A percentile compares a stretch with the other conserved stretches of the same genome.
Evolutionary conservation across 768 basidiomycete species (phyloP).

Genomic region (Brasilioporus rufonigricans): DNA sequence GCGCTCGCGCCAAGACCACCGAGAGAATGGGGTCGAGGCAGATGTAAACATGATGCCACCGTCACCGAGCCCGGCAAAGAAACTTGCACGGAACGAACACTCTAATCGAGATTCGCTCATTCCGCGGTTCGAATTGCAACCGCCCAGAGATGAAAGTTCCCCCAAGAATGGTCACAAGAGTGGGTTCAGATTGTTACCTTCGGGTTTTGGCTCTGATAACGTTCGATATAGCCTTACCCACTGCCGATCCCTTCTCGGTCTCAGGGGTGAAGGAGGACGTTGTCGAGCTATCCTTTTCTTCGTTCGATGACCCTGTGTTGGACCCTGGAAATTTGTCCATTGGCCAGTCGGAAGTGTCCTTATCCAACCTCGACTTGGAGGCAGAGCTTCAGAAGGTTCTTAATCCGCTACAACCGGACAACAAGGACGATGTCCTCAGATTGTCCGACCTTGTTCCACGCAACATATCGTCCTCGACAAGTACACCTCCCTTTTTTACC

Average conservation of each 20-base stretch:
- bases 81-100: slow-evolving; percentile 13
- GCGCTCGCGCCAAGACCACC: slow-evolving; percentile 28
- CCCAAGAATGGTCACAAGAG: slow-evolving; percentile 16
- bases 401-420: slow-evolving; percentile 10
- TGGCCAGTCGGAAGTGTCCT: slow-evolving; percentile 37
- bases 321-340: slow-evolving; percentile 34
- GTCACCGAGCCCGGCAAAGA: slow-evolving; percentile 46
- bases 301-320: slow-evolving; percentile 28
- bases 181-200: slow-evolving; percentile 9
- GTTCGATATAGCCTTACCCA: slow-evolving; percentile 8
- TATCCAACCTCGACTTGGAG: slow-evolving; percentile 33
- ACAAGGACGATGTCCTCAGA: slow-evolving; percentile 14
- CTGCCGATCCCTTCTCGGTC: slow-evolving; percentile 21
- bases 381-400: slow-evolving; percentile 28
- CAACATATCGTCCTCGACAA: slow-evolving; percentile 24
- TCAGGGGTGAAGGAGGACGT: slow-evolving; percentile 26
- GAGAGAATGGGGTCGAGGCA: slow-evolving; percentile 33
- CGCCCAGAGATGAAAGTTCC: slow-evolving; percentile 19
- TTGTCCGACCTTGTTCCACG: slow-evolving; percentile 27
- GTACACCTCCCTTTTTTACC: slow-evolving; percentile 25
- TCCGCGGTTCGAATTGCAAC: slow-evolving; percentile 33
- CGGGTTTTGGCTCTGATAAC: neutral
- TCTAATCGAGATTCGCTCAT: slow-evolving; percentile 31
- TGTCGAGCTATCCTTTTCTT: slow-evolving; percentile 28
- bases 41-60: slow-evolving; percentile 47